Evolutionary conservation across 2,329 filamentous ascomycete genomes (phyloP).

Genomic region (Fusarium torreyae): DNA sequence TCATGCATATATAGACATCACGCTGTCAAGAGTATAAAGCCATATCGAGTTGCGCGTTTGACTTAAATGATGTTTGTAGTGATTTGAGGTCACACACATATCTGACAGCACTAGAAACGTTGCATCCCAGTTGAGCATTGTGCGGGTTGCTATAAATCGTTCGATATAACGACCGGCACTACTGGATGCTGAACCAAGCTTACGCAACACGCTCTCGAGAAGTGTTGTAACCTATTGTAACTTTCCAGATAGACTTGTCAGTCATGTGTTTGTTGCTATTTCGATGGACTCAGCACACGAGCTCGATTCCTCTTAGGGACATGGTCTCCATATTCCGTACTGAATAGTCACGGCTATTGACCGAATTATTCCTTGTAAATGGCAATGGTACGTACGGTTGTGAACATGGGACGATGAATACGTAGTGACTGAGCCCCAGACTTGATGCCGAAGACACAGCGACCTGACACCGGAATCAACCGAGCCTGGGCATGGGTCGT

Average conservation of each 20-base stretch:
- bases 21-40: not conserved
- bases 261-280: not conserved
- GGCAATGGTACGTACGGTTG: conserved; percentile 15
- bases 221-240: conserved; percentile 2
- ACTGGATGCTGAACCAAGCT: not conserved
- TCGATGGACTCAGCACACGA: not conserved
- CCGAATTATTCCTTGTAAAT: conserved; percentile 10
- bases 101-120: conserved; percentile 1
- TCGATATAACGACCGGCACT: not conserved
- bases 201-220: conserved; percentile 13
- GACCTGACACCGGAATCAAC: conserved; percentile 38
- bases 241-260: not conserved
- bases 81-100: not conserved
- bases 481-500: conserved; percentile 32
- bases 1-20: not conserved
- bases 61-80: not conserved
- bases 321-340: conserved; percentile 4
- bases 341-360: conserved; percentile 1
- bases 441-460: conserved; percentile 5
- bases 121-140: not conserved
- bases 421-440: conserved; percentile 23
- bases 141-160: not conserved
- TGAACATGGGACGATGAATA: conserved; percentile 7
- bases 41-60: not conserved
- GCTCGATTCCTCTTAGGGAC: not conserved